Percentiles rank a stretch among this genome's conserved stretches.
phyloP scores from a whole-genome alignment of 2,329 filamentous ascomycete genomes.

The Aspergillus jensenii region DNA sequence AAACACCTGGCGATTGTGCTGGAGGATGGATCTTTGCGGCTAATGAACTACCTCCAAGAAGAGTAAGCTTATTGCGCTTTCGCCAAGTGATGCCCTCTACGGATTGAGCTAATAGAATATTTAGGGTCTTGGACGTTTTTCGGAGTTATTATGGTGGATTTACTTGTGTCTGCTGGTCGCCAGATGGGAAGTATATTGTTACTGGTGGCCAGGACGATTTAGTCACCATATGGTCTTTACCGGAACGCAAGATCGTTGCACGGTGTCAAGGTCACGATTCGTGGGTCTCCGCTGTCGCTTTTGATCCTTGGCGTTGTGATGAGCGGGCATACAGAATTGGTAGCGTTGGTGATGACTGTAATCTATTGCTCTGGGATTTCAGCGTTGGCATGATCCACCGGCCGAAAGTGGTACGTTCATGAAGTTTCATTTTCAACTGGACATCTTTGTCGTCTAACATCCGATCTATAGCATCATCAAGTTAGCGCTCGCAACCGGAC shows the following conservation, averaged over 20 bases:
- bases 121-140: slow-evolving; percentile 79
- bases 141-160: slow-evolving; percentile 92
- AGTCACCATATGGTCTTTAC: slow-evolving; percentile 91
- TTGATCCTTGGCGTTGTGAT: slow-evolving; percentile 96
- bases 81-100: not conserved
- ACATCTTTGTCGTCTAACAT: not conserved
- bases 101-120: slow-evolving; percentile 4
- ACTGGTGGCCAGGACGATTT: slow-evolving; percentile 96
- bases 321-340: slow-evolving; percentile 94
- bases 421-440: not conserved
- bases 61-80: slow-evolving; percentile 56
- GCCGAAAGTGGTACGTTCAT: slow-evolving; percentile 72
- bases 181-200: slow-evolving; percentile 91
- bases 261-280: slow-evolving; percentile 94
- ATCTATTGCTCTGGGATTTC: slow-evolving; percentile 94
- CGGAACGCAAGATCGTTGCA: slow-evolving; percentile 80
- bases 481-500: slow-evolving; percentile 39
- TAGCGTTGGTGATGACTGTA: slow-evolving; percentile 90
- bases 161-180: slow-evolving; percentile 94
- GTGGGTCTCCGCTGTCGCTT: slow-evolving; percentile 90
- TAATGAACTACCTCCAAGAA: slow-evolving; percentile 90
- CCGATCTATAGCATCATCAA: slow-evolving; percentile 30
- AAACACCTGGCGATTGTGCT: slow-evolving; percentile 85
- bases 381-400: slow-evolving; percentile 93
- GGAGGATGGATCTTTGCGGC: slow-evolving; percentile 83